Evolutionary conservation across 1,284 basidiomycete species (phyloP), one percentile per base, ranked within the genome.

Genomic region (Tylopilus sp.): DNA sequence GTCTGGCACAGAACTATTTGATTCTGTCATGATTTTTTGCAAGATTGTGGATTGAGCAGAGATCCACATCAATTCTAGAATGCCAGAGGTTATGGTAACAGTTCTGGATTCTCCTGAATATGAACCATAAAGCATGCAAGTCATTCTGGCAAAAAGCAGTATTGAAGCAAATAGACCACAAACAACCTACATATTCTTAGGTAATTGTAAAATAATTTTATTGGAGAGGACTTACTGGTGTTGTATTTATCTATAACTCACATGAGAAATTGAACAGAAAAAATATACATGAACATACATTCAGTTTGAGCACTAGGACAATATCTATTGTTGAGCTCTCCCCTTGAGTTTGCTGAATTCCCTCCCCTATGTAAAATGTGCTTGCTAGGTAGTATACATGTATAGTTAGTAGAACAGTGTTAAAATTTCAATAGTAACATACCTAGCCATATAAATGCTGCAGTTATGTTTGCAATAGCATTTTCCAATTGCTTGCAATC

Each of bases 401-500:
- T 14, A 29, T 10, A 9, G 19, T 29, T 13, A 5, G 14, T 17
- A 13, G 0, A 31, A 19, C n/a, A n/a, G n/a, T n/a, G n/a, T 42
- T 2, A 20, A 13, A 5, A 17, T 25, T 35, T 26, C 9, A 36
- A n/a, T n/a, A 19, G 40, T 2, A 5, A 41, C 41, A 43, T 33
- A 59, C 60, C 61, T 7, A 56, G 19, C 61, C 61, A 62, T 3
- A 57, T 22, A n/a, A 40, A 20, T 43, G 43, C 28, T 9, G 63
- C 58, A 25, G 51, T 39, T 5, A 45, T 6, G 14, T 44, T 22
- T 43, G 60, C 44, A 20, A 64, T 7, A 7, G 28, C 50, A 52
- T 44, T 22, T 14, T 64, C 39, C 29, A 54, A 19, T 17, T 37
- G 6, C 0, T 15, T 22, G 2, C 4, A 3, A 4, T 24, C 9